A percentile compares a stretch with the other conserved stretches of the same genome.
Evolutionary conservation across 1,139 yeast genomes (phyloP).

Genomic region (Suhomyces choctaworum): DNA sequence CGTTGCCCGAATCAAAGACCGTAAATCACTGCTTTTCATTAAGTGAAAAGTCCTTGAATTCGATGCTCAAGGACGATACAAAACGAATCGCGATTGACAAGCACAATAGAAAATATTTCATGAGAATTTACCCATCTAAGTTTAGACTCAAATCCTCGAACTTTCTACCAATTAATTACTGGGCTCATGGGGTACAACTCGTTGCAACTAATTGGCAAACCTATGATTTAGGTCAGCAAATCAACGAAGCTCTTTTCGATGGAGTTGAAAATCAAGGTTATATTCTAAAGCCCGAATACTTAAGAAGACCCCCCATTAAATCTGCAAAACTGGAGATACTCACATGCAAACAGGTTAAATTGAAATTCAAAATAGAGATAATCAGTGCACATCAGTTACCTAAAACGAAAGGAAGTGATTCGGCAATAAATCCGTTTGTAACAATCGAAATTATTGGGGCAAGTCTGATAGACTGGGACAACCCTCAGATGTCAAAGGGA

Average conservation of each 20-base stretch:
- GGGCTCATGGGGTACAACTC: conserved; percentile 89
- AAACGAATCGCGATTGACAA: conserved; percentile 58
- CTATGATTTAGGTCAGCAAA: conserved; percentile 81
- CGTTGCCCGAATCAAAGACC: conserved; percentile 82
- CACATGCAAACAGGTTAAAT: conserved; percentile 6
- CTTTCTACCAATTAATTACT: conserved; percentile 72
- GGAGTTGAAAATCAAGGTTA: conserved; percentile 65
- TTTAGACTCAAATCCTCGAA: conserved; percentile 76
- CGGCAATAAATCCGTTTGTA: conserved; percentile 56
- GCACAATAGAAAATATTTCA: conserved; percentile 73
- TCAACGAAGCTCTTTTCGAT: conserved; percentile 83
- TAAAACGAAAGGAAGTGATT: conserved; percentile 49
- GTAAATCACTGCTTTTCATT: conserved; percentile 83
- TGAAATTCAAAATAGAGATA: conserved; percentile 43
- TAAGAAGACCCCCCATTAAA: conserved; percentile 38
- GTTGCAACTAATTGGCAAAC: conserved; percentile 98
- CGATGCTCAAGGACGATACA: conserved; percentile 61
- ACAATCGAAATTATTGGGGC: conserved; percentile 57
- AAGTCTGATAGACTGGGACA: conserved; percentile 25
- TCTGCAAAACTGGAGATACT: conserved; percentile 18
- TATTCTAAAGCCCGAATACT: conserved; percentile 65
- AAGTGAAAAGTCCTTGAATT: conserved; percentile 66
- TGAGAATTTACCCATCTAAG: conserved; percentile 87
- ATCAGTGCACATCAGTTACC: conserved; percentile 89
- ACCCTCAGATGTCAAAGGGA: conserved; percentile 14